Conservation (phyloP, 208 protist species). For the Porcisia deanei region DNA sequence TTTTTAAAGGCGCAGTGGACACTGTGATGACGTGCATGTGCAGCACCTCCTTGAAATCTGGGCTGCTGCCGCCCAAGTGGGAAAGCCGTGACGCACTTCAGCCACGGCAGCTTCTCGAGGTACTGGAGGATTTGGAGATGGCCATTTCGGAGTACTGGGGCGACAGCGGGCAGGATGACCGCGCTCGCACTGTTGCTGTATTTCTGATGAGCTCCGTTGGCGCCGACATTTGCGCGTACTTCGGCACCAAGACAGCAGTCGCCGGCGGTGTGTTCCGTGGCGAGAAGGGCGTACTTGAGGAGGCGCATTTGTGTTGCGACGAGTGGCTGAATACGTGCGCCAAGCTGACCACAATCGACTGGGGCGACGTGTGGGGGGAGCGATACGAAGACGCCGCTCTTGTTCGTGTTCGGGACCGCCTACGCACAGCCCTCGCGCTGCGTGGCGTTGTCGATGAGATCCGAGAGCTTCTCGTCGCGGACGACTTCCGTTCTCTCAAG, state of each 20-base stretch:
- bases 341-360: constrained; percentile 86
- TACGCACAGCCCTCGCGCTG: constrained; percentile 54
- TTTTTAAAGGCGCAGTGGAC: constrained; percentile 67
- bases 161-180: constrained; percentile 81
- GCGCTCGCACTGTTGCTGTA: constrained; percentile 56
- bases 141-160: constrained; percentile 85
- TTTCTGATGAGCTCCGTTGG: constrained; percentile 87
- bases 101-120: constrained; percentile 57
- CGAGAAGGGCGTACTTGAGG: constrained; percentile 55
- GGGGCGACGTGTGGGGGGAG: constrained; percentile 55
- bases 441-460: constrained; percentile 79
- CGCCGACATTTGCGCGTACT: constrained; percentile 69
- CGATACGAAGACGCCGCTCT: constrained; percentile 70
- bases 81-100: constrained; percentile 39
- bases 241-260: constrained; percentile 35
- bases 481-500: constrained; percentile 55
- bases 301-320: constrained; percentile 66
- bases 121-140: constrained; percentile 80
- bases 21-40: constrained; percentile 77
- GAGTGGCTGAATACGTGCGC: constrained; percentile 78
- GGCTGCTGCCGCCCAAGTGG: constrained; percentile 68
- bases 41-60: constrained; percentile 57
- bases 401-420: constrained; percentile 44
- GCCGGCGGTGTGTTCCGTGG: constrained; percentile 61
- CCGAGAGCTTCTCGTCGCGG: constrained; percentile 53